Base-by-base conservation (phyloP, 2,329 filamentous ascomycete species). In the Phoma sp. region DNA sequence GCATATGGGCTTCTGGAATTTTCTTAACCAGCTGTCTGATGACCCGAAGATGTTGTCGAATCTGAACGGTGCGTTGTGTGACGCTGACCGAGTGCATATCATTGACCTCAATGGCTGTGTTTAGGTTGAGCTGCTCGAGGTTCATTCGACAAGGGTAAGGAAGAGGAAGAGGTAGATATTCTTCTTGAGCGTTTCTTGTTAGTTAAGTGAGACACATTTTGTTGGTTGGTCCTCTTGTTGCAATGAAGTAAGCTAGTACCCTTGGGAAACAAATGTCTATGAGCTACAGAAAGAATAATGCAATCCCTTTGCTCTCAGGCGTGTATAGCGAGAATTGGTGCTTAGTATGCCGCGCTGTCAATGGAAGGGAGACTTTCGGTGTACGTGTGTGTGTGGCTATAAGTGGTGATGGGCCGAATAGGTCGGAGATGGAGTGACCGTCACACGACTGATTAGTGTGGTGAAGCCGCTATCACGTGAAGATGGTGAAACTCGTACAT, bases 41-140 rank as follows among this genome's bases (percentile, higher is more conserved):
- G 52, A 50, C 8, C 46, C 52, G 13, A 55, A 55, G 52, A n/a
- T 46, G 29, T 31, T 55, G 36, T 24, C 52, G 7, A 10, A 36
- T 39, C 22, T 55, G 6, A 55, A 55, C 15, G 36, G 40, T 25
- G 36, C 22, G 35, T 45, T 55, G 41, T 55, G 45, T 32, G 29
- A 45, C 10, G 15, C 27, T 4, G 36, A 6, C 7, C 24, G 24
- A 2, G n/a, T 36, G 6, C 33, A 39, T 21, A 7, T 41, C 8
- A 13, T 19, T 24, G 8, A 33, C 4, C 9, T 51, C 2, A 4
- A 24, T 6, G 19, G 31, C 22, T 17, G 33, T 8, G 35, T 24
- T 22, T 39, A 6, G 25, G 2, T 24, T 7, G 4, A 24, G 44
- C n/a, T 15, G 25, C 6, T n/a, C 15, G n/a, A 17, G 8, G 32